These are phyloP conservation scores for Yamadazyma conglobata DNA, from an alignment of 1,139 yeast species.

Conservation along the genomic window DNA sequence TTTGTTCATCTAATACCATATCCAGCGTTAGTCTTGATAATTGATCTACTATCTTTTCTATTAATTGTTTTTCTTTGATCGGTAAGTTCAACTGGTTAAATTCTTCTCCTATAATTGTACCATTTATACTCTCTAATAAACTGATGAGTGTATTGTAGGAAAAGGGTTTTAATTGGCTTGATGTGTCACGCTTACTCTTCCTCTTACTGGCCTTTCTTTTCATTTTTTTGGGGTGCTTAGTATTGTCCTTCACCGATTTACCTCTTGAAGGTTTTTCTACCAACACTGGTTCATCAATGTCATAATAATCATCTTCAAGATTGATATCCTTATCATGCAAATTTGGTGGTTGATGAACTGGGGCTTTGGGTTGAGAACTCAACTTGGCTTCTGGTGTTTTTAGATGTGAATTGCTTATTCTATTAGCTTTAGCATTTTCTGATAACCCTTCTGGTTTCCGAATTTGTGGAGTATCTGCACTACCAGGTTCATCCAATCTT, in stretches of 20 bases:
- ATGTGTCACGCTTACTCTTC: constrained; percentile 10
- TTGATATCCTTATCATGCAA: constrained; percentile 5
- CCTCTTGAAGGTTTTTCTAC: constrained; percentile 29
- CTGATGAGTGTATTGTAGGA: constrained; percentile 57
- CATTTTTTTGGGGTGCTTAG: constrained; percentile 18
- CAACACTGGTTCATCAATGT: constrained; percentile 37
- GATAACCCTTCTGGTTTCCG: too few relatives aligned
- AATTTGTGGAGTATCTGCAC: not conserved
- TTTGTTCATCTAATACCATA: constrained; percentile 77
- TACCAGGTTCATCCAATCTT: not conserved
- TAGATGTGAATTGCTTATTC: constrained; percentile 1
- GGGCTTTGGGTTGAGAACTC: not conserved
- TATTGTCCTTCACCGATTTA: constrained; percentile 37
- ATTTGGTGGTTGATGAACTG: constrained; percentile 4
- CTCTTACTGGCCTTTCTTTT: constrained; percentile 17
- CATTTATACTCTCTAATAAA: constrained; percentile 60
- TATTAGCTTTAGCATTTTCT: too few relatives aligned
- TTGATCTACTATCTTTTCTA: constrained; percentile 83
- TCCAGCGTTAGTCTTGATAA: constrained; percentile 82
- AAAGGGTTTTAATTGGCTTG: constrained; percentile 42
- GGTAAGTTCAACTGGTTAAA: constrained; percentile 74
- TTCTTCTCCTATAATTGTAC: constrained; percentile 63
- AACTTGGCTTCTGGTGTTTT: constrained; percentile 4
- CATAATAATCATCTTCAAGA: constrained; percentile 32
- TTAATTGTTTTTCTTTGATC: constrained; percentile 67